phyloP scores from a whole-genome alignment of 805 yeast species.

The Wickerhamomyces alni region DNA sequence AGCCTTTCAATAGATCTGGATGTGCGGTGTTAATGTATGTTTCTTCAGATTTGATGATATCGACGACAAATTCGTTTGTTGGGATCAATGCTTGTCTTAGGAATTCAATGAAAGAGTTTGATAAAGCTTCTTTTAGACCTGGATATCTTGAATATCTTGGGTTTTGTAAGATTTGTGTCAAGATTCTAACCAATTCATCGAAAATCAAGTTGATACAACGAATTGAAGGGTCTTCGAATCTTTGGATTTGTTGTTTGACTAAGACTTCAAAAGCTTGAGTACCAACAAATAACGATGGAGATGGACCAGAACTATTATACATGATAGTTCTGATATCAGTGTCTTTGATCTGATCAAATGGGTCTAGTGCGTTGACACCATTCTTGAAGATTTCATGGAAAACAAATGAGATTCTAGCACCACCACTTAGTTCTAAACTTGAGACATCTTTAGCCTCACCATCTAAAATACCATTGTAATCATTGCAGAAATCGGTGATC shows the following conservation, averaged over 20 bases:
- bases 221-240: constrained; percentile 90
- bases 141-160: constrained; percentile 89
- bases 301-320: constrained; percentile 94
- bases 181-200: constrained; percentile 89
- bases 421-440: constrained; percentile 89
- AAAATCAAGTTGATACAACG: constrained; percentile 86
- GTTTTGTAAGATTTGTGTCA: constrained; percentile 76
- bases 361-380: constrained; percentile 88
- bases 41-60: constrained; percentile 81
- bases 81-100: constrained; percentile 77
- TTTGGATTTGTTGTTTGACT: constrained; percentile 86
- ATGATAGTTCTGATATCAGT: constrained; percentile 93
- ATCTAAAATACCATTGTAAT: constrained; percentile 82
- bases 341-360: constrained; percentile 93
- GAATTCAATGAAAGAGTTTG: constrained; percentile 72
- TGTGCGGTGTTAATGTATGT: constrained; percentile 97
- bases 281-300: constrained; percentile 95
- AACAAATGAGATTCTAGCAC: constrained; percentile 95
- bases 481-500: constrained; percentile 89
- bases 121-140: constrained; percentile 77
- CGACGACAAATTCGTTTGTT: constrained; percentile 78
- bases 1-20: constrained; percentile 91
- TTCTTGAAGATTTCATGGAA: constrained; percentile 94
- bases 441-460: constrained; percentile 91
- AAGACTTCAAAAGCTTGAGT: constrained; percentile 95